phyloP scores from a whole-genome alignment of 345 rosid species.

The Camelina hispida region DNA sequence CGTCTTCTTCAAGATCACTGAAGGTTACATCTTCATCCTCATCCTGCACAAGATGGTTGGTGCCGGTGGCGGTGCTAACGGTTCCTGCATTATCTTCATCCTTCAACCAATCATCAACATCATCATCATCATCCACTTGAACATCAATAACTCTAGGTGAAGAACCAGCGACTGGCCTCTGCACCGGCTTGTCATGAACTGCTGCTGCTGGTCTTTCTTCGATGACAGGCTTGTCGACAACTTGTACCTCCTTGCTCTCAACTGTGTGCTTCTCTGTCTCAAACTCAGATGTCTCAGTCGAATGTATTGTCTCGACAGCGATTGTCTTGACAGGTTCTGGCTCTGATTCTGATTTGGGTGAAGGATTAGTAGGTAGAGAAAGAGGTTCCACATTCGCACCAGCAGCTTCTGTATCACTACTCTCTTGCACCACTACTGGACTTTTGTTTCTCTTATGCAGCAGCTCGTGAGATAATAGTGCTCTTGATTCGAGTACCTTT shows the following conservation, averaged over 20 bases:
- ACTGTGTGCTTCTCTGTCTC: constrained; percentile 70
- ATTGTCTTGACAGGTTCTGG: constrained; percentile 33
- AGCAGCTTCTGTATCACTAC: constrained; percentile 33
- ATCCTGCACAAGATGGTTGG: constrained; percentile 53
- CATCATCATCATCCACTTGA: constrained; percentile 55
- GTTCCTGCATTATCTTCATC: constrained; percentile 66
- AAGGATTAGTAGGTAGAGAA: constrained; percentile 44
- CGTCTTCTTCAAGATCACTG: constrained; percentile 91
- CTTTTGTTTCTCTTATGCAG: constrained; percentile 62
- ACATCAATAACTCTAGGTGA: constrained; percentile 50
- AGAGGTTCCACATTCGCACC: constrained; percentile 14
- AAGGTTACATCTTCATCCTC: constrained; percentile 92
- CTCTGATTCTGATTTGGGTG: constrained; percentile 32
- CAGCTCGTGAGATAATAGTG: constrained; percentile 75
- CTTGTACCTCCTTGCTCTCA: constrained; percentile 55
- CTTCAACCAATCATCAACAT: constrained; percentile 84
- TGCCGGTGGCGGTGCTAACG: constrained; percentile 42
- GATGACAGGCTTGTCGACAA: constrained; percentile 66
- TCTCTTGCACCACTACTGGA: constrained; percentile 54
- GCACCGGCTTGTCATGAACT: constrained; percentile 22
- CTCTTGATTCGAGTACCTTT: constrained; percentile 84
- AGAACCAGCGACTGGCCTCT: constrained; percentile 44
- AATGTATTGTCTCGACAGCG: constrained; percentile 39
- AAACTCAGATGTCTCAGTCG: constrained; percentile 46
- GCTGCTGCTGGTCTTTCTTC: constrained; percentile 56